A percentile compares a stretch with the other conserved stretches of the same genome.
Conservation (phyloP, 1,284 basidiomycete genomes). For the Leccinum variabile region DNA sequence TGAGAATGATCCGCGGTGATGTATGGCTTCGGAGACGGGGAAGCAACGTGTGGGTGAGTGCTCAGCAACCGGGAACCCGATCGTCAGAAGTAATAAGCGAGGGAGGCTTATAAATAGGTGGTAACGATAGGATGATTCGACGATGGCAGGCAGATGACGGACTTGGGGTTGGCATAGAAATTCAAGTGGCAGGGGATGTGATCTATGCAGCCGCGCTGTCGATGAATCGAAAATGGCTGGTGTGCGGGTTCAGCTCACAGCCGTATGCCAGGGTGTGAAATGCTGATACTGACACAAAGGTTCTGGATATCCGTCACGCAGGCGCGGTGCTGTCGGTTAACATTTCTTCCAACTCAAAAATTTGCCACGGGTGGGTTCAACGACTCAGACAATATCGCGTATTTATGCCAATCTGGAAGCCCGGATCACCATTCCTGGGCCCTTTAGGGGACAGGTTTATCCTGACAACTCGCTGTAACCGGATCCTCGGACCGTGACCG, state of each 20-base stretch:
- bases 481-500: too few species aligned
- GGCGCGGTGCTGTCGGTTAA: neutral
- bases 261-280: neutral
- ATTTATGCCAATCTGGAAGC: too few species aligned
- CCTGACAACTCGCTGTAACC: too few species aligned
- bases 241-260: neutral
- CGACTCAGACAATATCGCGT: too few species aligned
- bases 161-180: neutral
- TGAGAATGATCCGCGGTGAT: conserved; percentile 31
- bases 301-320: neutral
- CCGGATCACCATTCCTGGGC: too few species aligned
- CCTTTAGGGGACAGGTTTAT: too few species aligned
- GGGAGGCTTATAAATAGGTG: neutral
- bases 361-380: too few species aligned
- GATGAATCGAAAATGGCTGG: neutral
- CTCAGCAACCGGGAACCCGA: conserved; percentile 17
- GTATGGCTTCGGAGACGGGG: conserved; percentile 31
- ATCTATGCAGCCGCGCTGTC: neutral
- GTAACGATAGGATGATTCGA: neutral
- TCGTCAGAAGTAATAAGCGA: conserved; percentile 18
- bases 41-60: conserved; percentile 19
- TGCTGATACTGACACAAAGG: neutral
- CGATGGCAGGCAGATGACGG: neutral
- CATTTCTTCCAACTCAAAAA: too few species aligned
- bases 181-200: neutral